These are phyloP conservation scores for Hsuehochloa calcarea DNA, from an alignment of 176 grass and related monocot genomes.

Conservation along the genomic window DNA sequence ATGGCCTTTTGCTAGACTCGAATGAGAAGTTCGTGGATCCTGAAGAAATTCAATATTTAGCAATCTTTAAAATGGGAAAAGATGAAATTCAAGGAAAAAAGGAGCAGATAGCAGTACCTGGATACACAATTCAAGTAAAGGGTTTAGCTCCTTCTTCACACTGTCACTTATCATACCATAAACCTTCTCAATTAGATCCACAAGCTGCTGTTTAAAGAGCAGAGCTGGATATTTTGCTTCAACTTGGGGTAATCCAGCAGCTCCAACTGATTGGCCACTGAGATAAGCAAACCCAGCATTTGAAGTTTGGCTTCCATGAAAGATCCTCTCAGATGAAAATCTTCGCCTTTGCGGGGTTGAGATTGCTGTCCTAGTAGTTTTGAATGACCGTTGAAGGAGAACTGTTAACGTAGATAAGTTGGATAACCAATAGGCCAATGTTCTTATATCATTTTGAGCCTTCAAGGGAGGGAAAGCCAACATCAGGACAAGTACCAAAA, in stretches of 20 bases:
- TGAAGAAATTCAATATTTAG: constrained; percentile 38
- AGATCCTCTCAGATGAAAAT: constrained; percentile 65
- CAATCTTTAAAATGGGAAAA: not conserved
- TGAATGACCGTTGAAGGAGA: constrained; percentile 68
- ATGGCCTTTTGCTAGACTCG: constrained; percentile 45
- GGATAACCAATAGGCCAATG: constrained; percentile 73
- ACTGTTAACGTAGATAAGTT: constrained; percentile 64
- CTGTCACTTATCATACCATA: constrained; percentile 77
- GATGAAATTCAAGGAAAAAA: constrained; percentile 6
- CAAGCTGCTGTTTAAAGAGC: constrained; percentile 89
- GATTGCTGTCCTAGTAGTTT: constrained; percentile 60
- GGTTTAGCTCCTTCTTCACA: constrained; percentile 81
- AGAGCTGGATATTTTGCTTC: constrained; percentile 86
- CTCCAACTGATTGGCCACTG: constrained; percentile 50
- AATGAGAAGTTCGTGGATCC: constrained; percentile 66
- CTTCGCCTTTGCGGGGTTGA: constrained; percentile 64
- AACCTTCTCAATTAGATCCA: constrained; percentile 85
- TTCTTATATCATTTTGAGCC: constrained; percentile 58
- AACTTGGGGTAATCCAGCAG: constrained; percentile 59
- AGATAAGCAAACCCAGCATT: constrained; percentile 66
- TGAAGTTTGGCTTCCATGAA: constrained; percentile 59
- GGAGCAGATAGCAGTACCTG: constrained; percentile 53
- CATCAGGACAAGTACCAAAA: constrained; percentile 24
- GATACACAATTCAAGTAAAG: constrained; percentile 76
- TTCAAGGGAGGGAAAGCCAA: constrained; percentile 41